Conservation (phyloP, 2,329 filamentous ascomycete genomes). For the Aciculosporium take region DNA sequence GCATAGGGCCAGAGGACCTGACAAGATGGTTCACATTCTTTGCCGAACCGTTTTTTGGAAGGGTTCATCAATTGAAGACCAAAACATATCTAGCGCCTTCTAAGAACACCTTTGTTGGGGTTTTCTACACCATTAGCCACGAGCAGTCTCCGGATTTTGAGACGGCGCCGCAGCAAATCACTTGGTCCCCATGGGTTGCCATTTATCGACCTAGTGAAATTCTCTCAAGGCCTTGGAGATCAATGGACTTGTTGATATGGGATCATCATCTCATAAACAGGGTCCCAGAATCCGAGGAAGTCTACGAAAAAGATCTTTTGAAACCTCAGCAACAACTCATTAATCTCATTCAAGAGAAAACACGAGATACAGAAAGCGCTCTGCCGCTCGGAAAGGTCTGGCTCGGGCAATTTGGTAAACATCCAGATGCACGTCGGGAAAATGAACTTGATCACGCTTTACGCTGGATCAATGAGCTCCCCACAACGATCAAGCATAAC, state of each 20-base stretch:
- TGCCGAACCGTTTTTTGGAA: slow-evolving; percentile 1
- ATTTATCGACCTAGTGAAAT: slow-evolving; percentile 30
- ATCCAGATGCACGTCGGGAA: slow-evolving; percentile 8
- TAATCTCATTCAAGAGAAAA: slow-evolving; percentile 17
- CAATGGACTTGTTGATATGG: slow-evolving; percentile 41
- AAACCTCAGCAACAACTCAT: slow-evolving; percentile 33
- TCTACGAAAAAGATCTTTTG: slow-evolving; percentile 23
- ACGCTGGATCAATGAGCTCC: slow-evolving; percentile 20
- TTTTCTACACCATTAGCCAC: slow-evolving; percentile 30
- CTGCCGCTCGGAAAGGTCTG: slow-evolving; percentile 29
- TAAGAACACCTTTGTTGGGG: slow-evolving; percentile 18
- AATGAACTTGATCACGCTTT: slow-evolving; percentile 30
- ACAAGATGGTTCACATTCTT: slow-evolving; percentile 13
- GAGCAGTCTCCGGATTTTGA: not conserved
- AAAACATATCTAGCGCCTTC: not conserved
- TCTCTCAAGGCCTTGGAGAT: slow-evolving; percentile 16
- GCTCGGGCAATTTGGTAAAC: slow-evolving; percentile 23
- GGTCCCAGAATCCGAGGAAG: slow-evolving; percentile 7
- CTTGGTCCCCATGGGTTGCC: slow-evolving; percentile 32
- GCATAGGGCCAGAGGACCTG: slow-evolving; percentile 9
- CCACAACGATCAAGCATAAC: slow-evolving; percentile 17
- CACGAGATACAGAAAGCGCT: slow-evolving; percentile 15
- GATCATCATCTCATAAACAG: slow-evolving; percentile 23
- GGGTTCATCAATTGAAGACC: not conserved
- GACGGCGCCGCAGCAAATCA: not conserved